A percentile compares a stretch with the other conserved stretches of the same genome.
phyloP scores from a whole-genome alignment of 768 basidiomycete genomes.

The Macrolepiota fuliginosa region DNA sequence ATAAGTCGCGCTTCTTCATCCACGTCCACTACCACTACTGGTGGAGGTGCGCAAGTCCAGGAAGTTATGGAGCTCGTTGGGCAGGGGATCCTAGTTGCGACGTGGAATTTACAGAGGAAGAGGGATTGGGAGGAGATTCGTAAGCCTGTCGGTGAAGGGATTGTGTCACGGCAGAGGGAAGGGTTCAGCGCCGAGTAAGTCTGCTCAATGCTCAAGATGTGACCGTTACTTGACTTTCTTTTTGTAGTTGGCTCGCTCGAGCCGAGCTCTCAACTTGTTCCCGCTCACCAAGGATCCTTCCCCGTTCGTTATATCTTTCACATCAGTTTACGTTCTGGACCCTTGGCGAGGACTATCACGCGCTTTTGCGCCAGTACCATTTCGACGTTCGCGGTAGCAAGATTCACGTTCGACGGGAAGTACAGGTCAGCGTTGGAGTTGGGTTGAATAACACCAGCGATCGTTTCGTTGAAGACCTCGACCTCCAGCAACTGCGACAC shows the following conservation, averaged over 20 bases:
- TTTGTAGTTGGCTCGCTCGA: slow-evolving; percentile 62
- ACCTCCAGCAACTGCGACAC: neutral
- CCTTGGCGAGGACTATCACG: slow-evolving; percentile 76
- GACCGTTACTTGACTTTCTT: slow-evolving; percentile 12
- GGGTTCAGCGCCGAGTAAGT: slow-evolving; percentile 32
- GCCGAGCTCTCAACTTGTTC: slow-evolving; percentile 83
- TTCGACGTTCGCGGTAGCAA: slow-evolving; percentile 54
- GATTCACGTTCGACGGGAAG: slow-evolving; percentile 71
- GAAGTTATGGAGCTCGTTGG: slow-evolving; percentile 32
- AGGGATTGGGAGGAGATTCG: slow-evolving; percentile 54
- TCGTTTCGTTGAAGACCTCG: slow-evolving; percentile 53
- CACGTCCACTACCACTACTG: slow-evolving; percentile 25
- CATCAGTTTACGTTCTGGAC: slow-evolving; percentile 84
- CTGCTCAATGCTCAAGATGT: slow-evolving; percentile 12
- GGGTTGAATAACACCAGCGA: slow-evolving; percentile 25
- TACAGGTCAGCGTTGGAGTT: slow-evolving; percentile 33
- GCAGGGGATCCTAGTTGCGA: slow-evolving; percentile 47
- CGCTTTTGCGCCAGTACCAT: slow-evolving; percentile 64
- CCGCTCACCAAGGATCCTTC: slow-evolving; percentile 54
- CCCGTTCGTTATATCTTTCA: slow-evolving; percentile 76
- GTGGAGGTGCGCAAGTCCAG: neutral
- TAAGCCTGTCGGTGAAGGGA: slow-evolving; percentile 21
- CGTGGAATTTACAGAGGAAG: slow-evolving; percentile 59
- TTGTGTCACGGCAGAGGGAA: slow-evolving; percentile 1
- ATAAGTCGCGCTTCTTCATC: slow-evolving; percentile 29